These are phyloP conservation scores for Lasiosphaeria miniovina DNA, from an alignment of 495 filamentous ascomycete genomes.

Conservation along the genomic window DNA sequence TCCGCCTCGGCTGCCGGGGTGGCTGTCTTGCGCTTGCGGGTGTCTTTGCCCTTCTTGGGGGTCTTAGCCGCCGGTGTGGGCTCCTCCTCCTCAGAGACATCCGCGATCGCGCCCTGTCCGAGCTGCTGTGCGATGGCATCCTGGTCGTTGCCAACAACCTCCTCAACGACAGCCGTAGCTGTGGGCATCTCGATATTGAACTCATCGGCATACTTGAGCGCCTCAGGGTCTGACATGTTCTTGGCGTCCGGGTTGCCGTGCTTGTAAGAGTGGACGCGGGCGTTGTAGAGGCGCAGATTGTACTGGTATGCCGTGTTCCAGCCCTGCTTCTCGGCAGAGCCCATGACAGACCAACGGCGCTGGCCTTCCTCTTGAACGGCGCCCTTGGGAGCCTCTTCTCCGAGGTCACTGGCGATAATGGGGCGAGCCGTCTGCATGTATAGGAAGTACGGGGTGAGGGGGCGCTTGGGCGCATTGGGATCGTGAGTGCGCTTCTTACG, in stretches of 20 bases:
- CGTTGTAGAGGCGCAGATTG: constrained; percentile 72
- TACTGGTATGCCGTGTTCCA: constrained; percentile 74
- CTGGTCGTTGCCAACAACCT: constrained; percentile 55
- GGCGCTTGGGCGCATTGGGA: constrained; percentile 91
- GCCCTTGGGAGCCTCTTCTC: constrained; percentile 63
- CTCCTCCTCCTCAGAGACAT: constrained; percentile 42
- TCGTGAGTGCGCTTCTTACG: constrained; percentile 86
- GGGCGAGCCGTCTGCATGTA: constrained; percentile 82
- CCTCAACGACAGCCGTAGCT: constrained; percentile 44
- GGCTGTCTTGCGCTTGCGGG: constrained; percentile 50
- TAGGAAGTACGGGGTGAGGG: constrained; percentile 90
- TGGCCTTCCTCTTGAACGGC: constrained; percentile 81
- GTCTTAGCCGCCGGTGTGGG: constrained; percentile 39
- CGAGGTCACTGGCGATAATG: constrained; percentile 74
- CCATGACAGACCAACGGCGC: constrained; percentile 75
- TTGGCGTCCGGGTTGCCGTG: constrained; percentile 59
- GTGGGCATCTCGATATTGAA: constrained; percentile 44
- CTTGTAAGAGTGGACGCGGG: constrained; percentile 72
- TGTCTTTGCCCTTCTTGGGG: constrained; percentile 46
- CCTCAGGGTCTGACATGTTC: constrained; percentile 59
- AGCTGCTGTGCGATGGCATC: constrained; percentile 57
- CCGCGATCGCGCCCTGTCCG: constrained; percentile 42
- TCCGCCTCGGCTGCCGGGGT: constrained; percentile 50
- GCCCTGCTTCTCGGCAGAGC: constrained; percentile 64
- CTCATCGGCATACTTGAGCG: constrained; percentile 54